Base-by-base conservation (phyloP, 768 basidiomycete genomes). In the Pulveroboletus ravenelii region DNA sequence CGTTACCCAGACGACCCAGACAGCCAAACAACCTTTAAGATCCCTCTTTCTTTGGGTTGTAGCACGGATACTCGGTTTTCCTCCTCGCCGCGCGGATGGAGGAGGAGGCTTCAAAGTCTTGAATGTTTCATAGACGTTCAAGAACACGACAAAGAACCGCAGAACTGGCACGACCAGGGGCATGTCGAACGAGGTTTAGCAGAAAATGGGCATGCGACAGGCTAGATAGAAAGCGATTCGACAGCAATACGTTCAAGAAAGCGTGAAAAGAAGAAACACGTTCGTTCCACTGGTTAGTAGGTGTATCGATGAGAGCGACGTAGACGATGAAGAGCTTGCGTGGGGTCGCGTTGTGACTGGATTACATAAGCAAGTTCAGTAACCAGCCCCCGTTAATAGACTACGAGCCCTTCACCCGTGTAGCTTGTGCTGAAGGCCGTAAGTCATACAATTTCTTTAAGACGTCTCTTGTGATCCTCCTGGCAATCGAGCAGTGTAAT, bases 1-100 rank as follows among this genome's bases (percentile, higher is more conserved):
- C 67, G 73, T 70, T 70, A 89, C 90, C 87, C 88, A 93, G 55
- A 93, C 82, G 38, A 89, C 75, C 91, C 91, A 93, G 13, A 92
- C 79, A 34, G 87, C 81, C 42, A 93, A 71, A 62, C 82, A 84
- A 17, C 89, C 89, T 66, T 93, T 93, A 78, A 93, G 85, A 61
- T 84, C 81, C 52, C 90, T 78, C 66, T 93, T 93, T 60, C 90
- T 75, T 65, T 85, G 84, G 23, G 83, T 77, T 55, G 84, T 63
- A 10, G 87, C 87, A 32, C 85, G 78, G 17, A 77, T 67, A 56
- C 83, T 87, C 9, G 84, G 85, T 23, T 74, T 74, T 12, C 84
- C 82, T 52, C 76, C 77, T 17, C 70, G 64, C 44, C 73, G 70
- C 17, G 70, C 59, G 6, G 76, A 78, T 1, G 78, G 75, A 30